A percentile compares a stretch with the other conserved stretches of the same genome.
Conservation (phyloP, 2,329 filamentous ascomycete species). For the Fusarium tanahbumbuense region DNA sequence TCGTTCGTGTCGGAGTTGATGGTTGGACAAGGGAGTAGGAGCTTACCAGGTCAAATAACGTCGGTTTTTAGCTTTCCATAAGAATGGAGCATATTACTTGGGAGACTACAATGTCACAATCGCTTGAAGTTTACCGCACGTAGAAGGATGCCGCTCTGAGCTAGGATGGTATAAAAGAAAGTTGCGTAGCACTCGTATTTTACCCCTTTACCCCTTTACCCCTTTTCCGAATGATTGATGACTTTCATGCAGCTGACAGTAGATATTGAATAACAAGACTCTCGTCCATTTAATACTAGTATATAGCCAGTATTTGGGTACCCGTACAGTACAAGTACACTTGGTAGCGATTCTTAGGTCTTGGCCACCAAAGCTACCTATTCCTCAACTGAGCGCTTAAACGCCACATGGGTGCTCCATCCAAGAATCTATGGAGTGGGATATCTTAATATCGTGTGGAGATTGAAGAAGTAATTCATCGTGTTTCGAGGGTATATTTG, state of each 20-base stretch:
- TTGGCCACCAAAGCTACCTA: not conserved
- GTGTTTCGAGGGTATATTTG: not conserved
- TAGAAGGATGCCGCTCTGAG: too few species aligned
- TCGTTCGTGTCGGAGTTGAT: not conserved
- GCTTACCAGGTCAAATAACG: not conserved
- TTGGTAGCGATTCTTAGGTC: not conserved
- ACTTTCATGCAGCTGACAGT: not conserved
- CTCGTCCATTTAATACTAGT: not conserved
- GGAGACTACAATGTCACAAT: not conserved
- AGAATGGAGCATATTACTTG: not conserved
- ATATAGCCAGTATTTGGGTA: not conserved
- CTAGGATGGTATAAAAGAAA: not conserved
- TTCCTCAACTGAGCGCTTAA: not conserved
- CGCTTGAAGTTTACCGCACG: not conserved
- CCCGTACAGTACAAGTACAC: not conserved
- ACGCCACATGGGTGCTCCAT: not conserved
- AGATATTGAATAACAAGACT: not conserved
- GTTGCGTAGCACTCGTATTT: not conserved
- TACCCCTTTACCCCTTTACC: not conserved
- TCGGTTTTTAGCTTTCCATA: not conserved
- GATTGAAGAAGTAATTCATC: too few species aligned
- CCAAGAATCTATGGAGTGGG: fast-evolving
- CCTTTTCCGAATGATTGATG: not conserved
- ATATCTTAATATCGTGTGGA: fast-evolving
- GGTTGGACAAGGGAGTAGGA: not conserved